Evolutionary conservation across 768 basidiomycete genomes (phyloP).

Genomic region (Suillus variegatus): DNA sequence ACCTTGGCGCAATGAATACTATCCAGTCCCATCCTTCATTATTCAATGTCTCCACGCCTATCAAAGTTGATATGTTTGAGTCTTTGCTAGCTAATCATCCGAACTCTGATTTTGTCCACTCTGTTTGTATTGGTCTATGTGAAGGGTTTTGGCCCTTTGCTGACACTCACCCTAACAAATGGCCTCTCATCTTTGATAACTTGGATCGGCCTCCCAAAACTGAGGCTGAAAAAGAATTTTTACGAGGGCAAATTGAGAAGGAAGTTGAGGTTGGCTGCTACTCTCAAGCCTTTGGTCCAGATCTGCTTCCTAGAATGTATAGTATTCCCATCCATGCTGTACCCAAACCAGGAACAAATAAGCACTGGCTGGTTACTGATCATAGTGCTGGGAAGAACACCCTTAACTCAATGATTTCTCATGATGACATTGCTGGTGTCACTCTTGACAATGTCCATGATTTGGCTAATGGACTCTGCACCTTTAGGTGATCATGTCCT

Average conservation of each 20-base stretch:
- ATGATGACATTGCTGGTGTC: too few species aligned
- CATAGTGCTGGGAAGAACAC: not conserved
- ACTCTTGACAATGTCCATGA: too few species aligned
- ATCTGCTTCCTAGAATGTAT: conserved; percentile 13
- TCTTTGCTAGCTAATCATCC: conserved; percentile 25
- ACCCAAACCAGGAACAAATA: not conserved
- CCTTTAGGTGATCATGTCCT: fast-evolving
- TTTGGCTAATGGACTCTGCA: too few species aligned
- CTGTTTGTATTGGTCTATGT: conserved; percentile 20
- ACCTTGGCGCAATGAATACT: not conserved
- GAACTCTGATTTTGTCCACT: conserved; percentile 31
- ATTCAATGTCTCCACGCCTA: conserved; percentile 26
- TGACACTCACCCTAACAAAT: not conserved
- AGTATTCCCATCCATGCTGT: not conserved
- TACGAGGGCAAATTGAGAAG: conserved; percentile 19
- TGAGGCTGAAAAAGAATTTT: conserved; percentile 19
- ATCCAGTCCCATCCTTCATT: not conserved
- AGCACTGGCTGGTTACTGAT: not conserved
- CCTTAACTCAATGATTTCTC: too few species aligned
- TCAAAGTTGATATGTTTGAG: conserved; percentile 28
- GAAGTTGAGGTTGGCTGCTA: conserved; percentile 8
- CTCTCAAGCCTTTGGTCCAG: conserved; percentile 32
- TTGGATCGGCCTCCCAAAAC: not conserved
- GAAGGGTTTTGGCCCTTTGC: conserved; percentile 37
- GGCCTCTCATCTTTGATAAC: not conserved